Percentiles rank a stretch among this genome's conserved stretches.
phyloP scores from a whole-genome alignment of 192 early-diverging fungal species.

The Entomortierella chlamydospora region DNA sequence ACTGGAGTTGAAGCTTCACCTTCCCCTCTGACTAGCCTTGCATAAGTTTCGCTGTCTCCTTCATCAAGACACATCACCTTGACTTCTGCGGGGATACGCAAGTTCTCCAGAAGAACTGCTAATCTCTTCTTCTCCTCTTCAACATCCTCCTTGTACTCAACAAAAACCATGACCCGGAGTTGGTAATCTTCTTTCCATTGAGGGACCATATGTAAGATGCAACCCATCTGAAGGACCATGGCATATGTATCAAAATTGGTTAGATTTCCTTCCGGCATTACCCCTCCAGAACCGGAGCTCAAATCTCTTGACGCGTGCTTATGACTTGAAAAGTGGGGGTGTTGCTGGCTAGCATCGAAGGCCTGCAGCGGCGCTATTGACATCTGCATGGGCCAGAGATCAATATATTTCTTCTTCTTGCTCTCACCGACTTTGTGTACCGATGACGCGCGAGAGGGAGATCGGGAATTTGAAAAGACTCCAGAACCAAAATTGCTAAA shows the following conservation, averaged over 20 bases:
- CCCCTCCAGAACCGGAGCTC: conserved; percentile 10
- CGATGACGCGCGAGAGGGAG: conserved; percentile 24
- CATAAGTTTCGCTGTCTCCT: conserved; percentile 57
- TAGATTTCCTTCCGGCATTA: conserved; percentile 53
- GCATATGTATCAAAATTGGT: conserved; percentile 76
- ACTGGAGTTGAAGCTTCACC: not conserved
- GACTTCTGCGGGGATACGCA: conserved; percentile 73
- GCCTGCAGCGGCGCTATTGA: conserved; percentile 28
- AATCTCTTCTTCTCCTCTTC: conserved; percentile 70
- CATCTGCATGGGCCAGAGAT: conserved; percentile 80
- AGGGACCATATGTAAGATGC: conserved; percentile 76
- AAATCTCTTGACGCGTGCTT: conserved; percentile 31
- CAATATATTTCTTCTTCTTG: conserved; percentile 68
- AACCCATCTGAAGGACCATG: conserved; percentile 80
- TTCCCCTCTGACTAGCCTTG: conserved; percentile 46
- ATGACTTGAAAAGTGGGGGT: not conserved
- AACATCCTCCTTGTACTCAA: conserved; percentile 71
- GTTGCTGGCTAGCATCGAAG: conserved; percentile 11
- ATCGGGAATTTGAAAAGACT: not conserved
- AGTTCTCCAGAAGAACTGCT: conserved; percentile 63
- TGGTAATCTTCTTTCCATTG: conserved; percentile 72
- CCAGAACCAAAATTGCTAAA: conserved; percentile 4
- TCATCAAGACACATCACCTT: conserved; percentile 64
- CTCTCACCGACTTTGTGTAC: conserved; percentile 14
- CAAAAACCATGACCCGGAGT: conserved; percentile 77